Conservation (phyloP, 2,329 filamentous ascomycete species). For the Colletotrichum lupini region DNA sequence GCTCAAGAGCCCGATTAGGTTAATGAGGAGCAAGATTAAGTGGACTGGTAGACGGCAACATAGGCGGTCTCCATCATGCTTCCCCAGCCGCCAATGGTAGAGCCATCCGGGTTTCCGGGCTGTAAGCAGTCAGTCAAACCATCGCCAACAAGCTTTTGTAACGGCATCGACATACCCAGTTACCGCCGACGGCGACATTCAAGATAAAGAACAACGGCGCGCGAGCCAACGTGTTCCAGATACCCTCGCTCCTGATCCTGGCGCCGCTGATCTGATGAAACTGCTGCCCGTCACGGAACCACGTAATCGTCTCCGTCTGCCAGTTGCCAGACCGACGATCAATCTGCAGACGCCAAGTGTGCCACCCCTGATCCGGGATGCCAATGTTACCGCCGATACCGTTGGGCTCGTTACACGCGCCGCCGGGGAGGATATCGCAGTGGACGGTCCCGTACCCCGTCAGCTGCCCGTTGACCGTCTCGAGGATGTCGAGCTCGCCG, state of each 20-base stretch:
- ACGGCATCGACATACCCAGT: constrained; percentile 47
- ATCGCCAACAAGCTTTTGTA: not conserved
- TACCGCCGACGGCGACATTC: constrained; percentile 60
- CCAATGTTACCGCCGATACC: constrained; percentile 49
- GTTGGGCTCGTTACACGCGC: constrained; percentile 58
- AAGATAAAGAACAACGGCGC: constrained; percentile 58
- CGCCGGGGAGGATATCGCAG: constrained; percentile 56
- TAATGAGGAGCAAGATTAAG: not conserved
- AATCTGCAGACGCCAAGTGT: constrained; percentile 59
- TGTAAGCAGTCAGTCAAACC: constrained; percentile 20
- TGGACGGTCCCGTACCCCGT: constrained; percentile 60
- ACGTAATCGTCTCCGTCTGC: constrained; percentile 59
- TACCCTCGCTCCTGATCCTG: constrained; percentile 50
- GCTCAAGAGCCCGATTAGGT: not conserved
- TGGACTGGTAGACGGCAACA: constrained; percentile 50
- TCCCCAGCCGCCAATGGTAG: constrained; percentile 49
- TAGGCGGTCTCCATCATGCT: constrained; percentile 55
- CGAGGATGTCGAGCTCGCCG: constrained; percentile 63
- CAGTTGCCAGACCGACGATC: constrained; percentile 57
- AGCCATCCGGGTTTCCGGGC: constrained; percentile 46
- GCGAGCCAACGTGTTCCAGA: constrained; percentile 57
- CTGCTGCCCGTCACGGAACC: constrained; percentile 56
- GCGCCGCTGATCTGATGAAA: constrained; percentile 57
- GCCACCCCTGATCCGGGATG: constrained; percentile 58
- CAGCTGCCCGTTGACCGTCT: constrained; percentile 58